phyloP scores from a whole-genome alignment of 257 asterid genomes.

The Handroanthus guayacan region DNA sequence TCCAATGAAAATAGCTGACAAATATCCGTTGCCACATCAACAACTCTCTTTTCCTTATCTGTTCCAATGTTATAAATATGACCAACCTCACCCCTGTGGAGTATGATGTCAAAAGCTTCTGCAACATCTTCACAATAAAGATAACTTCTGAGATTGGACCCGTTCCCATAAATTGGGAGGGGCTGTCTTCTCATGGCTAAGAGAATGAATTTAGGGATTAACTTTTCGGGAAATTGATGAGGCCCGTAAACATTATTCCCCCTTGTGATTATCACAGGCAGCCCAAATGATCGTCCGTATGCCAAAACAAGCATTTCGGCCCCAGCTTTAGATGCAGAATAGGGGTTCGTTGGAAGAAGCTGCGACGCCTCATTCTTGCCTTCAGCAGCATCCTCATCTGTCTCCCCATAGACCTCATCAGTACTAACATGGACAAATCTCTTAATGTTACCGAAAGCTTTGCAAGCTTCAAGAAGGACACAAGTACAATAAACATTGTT shows the following conservation, averaged over 20 bases:
- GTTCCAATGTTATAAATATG: conserved; percentile 54
- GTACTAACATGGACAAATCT: conserved; percentile 61
- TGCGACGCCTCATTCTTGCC: conserved; percentile 56
- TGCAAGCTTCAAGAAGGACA: conserved; percentile 56
- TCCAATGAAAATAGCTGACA: conserved; percentile 43
- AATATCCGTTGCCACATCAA: conserved; percentile 56
- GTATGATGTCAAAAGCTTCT: conserved; percentile 53
- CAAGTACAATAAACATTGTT: conserved; percentile 53
- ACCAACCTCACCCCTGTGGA: conserved; percentile 57
- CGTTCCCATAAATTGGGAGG: conserved; percentile 57
- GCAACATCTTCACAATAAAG: conserved; percentile 57
- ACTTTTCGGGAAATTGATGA: conserved; percentile 52
- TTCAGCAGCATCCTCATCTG: conserved; percentile 52
- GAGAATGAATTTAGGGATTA: conserved; percentile 53
- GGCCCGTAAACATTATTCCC: conserved; percentile 61
- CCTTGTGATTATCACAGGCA: conserved; percentile 60
- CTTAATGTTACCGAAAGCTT: conserved; percentile 42
- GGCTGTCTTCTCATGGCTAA: conserved; percentile 53
- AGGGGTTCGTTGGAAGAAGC: conserved; percentile 61
- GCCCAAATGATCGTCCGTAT: conserved; percentile 50
- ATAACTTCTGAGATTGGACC: conserved; percentile 52
- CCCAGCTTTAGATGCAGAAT: conserved; percentile 61
- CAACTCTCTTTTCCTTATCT: conserved; percentile 51
- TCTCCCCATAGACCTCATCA: conserved; percentile 64
- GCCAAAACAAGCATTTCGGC: conserved; percentile 67